Evolutionary conservation across 495 filamentous ascomycete genomes (phyloP), one percentile per base, ranked within the genome.

Genomic region (Daldinia loculata): DNA sequence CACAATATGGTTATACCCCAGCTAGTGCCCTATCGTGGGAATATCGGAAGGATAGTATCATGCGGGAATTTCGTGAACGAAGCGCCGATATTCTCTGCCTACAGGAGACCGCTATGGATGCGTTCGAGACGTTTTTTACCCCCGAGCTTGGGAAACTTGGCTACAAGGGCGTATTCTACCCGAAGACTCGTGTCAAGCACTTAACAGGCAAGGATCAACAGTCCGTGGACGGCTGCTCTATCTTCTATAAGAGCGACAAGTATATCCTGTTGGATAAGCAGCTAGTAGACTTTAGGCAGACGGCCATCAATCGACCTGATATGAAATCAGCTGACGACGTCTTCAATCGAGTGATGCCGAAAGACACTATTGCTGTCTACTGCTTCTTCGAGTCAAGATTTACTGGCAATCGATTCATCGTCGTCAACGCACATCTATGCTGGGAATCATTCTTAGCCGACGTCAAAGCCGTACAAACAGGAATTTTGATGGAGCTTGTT

Each of bases 311-410:
- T 63, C 86, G 96, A 56, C 91, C 93, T 5, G 95, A 98, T 78
- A 95, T 96, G 86, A 98, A 98, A 80, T 90, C 92, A 36, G 91
- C 94, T 58, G 92, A 95, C 74, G 96, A 99, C 73, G 93, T 98
- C 66, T 98, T 95, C 84, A 98, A 99, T 77, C 90, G 95, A 12
- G 89, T 98, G 17, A 98, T 98, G 95, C 94, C 94, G 65, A 92
- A 94, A 81, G 95, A 99, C 81, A 92, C 98, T 75, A 97, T 99
- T 72, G 95, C 91, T 12, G 88, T 97, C 19, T 87, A 97, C 29
- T 85, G 91, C 61, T 95, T 99, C 80, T 85, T 98, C 56, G 96
- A 98, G 78, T 97, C 97, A 73, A 86, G 93, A 15, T 80, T 84
- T 63, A 98, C 94, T 2, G 95, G 95, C 2, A 88, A 92, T 1